Evolutionary conservation across 2,329 filamentous ascomycete species (phyloP).

Genomic region (Cytospora schulzeri): DNA sequence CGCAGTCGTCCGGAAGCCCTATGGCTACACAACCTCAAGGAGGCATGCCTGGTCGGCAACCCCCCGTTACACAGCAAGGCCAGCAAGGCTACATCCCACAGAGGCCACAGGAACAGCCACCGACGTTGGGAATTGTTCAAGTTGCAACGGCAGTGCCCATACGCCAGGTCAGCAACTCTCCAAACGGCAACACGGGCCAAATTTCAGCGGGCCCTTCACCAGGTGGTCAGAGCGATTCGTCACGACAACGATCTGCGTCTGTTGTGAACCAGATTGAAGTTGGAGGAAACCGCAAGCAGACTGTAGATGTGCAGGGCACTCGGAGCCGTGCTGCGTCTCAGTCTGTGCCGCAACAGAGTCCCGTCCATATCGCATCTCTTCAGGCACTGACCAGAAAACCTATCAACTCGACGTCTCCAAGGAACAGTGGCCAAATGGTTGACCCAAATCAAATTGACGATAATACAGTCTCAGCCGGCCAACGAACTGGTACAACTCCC

Average conservation of each 20-base stretch:
- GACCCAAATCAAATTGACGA: slow-evolving; percentile 2
- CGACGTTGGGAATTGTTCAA: slow-evolving; percentile 22
- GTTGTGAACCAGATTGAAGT: slow-evolving; percentile 29
- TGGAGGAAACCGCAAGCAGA: slow-evolving; percentile 18
- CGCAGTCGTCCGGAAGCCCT: slow-evolving; percentile 25
- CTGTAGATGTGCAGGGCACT: slow-evolving; percentile 20
- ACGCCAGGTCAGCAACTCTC: slow-evolving; percentile 26
- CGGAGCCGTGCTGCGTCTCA: slow-evolving; percentile 22
- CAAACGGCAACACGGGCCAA: slow-evolving; percentile 14
- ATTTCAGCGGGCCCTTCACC: slow-evolving; percentile 22
- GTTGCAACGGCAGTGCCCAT: slow-evolving; percentile 27
- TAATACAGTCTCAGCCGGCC: slow-evolving; percentile 1
- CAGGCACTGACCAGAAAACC: slow-evolving; percentile 22
- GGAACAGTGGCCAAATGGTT: slow-evolving; percentile 14
- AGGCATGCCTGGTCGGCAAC: slow-evolving; percentile 7
- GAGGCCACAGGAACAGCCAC: slow-evolving; percentile 11
- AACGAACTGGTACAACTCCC: background rate
- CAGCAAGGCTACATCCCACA: background rate
- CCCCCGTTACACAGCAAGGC: slow-evolving; percentile 27
- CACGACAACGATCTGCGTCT: slow-evolving; percentile 17
- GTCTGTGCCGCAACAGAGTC: slow-evolving; percentile 11
- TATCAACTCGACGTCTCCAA: slow-evolving; percentile 15
- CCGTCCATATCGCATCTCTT: slow-evolving; percentile 27
- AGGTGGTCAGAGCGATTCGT: slow-evolving; percentile 16
- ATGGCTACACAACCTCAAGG: slow-evolving; percentile 16